Percentiles rank a stretch among this genome's conserved stretches.
Conservation (phyloP, 2,329 filamentous ascomycete genomes). For the Diaporthe aspalathi region DNA sequence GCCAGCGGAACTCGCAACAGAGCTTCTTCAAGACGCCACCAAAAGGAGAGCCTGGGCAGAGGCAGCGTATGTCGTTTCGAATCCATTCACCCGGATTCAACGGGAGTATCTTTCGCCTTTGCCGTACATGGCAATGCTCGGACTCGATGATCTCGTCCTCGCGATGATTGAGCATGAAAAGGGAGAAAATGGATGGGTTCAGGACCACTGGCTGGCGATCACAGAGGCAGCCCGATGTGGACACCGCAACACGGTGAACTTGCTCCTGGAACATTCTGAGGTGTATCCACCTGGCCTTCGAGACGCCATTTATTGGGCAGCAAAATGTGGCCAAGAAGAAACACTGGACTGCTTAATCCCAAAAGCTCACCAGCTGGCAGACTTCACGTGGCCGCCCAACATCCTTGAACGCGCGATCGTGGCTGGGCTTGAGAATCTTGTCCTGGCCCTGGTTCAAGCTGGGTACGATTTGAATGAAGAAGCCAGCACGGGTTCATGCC, state of each 20-base stretch:
- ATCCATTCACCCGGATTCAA: conserved; percentile 12
- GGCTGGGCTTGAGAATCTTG: neutral
- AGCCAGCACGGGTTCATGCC: neutral
- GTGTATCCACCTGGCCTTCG: neutral
- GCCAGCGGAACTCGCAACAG: neutral
- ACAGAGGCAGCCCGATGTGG: neutral
- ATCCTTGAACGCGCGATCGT: neutral
- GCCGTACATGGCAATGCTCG: conserved; percentile 22
- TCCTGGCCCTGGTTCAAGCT: neutral
- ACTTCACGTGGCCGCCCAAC: neutral
- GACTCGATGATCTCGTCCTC: conserved; percentile 6
- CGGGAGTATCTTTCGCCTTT: neutral
- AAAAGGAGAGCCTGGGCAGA: neutral
- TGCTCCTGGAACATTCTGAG: neutral
- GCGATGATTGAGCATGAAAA: neutral
- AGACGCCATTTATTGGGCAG: neutral
- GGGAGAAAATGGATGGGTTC: no score
- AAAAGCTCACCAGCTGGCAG: neutral
- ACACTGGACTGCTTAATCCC: neutral
- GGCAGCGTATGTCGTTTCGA: neutral
- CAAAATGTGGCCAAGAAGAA: neutral
- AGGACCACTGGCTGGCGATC: conserved; percentile 2
- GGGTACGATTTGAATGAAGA: conserved; percentile 1
- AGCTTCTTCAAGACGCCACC: neutral
- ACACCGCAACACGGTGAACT: neutral